These are phyloP conservation scores for Elaphomyces granulatus DNA, from an alignment of 495 filamentous ascomycete species.

Conservation along the genomic window DNA sequence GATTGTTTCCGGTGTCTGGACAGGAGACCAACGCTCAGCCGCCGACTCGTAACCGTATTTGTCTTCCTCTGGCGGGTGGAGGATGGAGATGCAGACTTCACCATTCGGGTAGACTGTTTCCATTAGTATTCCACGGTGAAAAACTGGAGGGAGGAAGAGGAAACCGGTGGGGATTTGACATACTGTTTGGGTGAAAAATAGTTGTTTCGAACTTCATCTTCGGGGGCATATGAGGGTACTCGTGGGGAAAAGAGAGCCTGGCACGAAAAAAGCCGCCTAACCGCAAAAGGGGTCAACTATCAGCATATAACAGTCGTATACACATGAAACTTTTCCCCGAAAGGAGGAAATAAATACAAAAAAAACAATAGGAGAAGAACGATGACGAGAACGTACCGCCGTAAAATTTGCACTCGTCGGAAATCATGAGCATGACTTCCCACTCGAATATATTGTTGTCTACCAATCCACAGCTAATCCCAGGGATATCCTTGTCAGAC, in stretches of 20 bases:
- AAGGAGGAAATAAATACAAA: slow-evolving; percentile 1
- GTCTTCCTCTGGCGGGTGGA: slow-evolving; percentile 93
- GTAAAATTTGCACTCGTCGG: slow-evolving; percentile 89
- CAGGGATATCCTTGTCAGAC: slow-evolving; percentile 75
- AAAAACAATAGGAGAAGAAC: neutral
- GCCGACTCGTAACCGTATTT: slow-evolving; percentile 89
- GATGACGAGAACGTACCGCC: slow-evolving; percentile 45
- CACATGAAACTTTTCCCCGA: too few relatives aligned
- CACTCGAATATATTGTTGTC: slow-evolving; percentile 92
- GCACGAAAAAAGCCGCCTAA: slow-evolving; percentile 82
- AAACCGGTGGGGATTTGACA: slow-evolving; percentile 11
- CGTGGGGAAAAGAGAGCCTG: slow-evolving; percentile 57
- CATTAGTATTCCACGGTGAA: neutral
- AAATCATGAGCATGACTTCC: slow-evolving; percentile 99
- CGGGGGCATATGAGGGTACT: slow-evolving; percentile 82
- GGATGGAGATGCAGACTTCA: slow-evolving; percentile 91
- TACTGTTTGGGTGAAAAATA: slow-evolving; percentile 89
- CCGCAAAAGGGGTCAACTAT: slow-evolving; percentile 1
- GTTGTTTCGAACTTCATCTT: slow-evolving; percentile 82
- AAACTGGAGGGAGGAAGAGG: neutral
- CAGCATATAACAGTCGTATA: too few relatives aligned
- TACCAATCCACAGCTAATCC: slow-evolving; percentile 83
- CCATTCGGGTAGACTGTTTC: slow-evolving; percentile 63
- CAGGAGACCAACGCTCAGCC: slow-evolving; percentile 91
- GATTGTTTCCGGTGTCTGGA: slow-evolving; percentile 93